Evolutionary conservation across 768 basidiomycete genomes (phyloP).

Genomic region (Boletus rex-veris): DNA sequence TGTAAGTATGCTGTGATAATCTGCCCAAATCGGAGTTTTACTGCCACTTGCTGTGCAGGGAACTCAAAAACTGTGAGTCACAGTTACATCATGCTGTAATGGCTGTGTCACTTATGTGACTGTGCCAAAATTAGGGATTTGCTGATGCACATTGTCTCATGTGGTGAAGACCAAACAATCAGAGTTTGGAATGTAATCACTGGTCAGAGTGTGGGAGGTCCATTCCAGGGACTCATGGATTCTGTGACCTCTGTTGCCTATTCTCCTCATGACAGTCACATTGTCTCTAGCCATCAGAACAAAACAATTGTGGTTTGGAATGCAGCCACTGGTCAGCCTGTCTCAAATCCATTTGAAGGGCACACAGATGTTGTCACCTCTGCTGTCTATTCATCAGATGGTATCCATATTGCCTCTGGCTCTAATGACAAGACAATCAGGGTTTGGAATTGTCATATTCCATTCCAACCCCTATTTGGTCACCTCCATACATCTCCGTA

Average conservation of each 20-base stretch:
- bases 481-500: no score
- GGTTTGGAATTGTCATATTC: background rate
- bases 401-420: no score
- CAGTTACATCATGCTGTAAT: no score
- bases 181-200: background rate
- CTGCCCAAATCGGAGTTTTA: no score
- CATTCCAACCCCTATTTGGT: no score
- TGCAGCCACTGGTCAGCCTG: background rate
- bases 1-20: no score
- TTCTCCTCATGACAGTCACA: background rate
- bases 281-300: background rate
- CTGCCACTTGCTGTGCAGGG: no score
- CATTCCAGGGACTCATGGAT: constrained; percentile 10
- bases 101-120: no score
- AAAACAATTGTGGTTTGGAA: background rate
- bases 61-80: no score
- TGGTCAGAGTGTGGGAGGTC: constrained; percentile 9
- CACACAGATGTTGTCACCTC: background rate
- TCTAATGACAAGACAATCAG: background rate
- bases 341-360: background rate
- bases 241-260: background rate
- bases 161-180: no score
- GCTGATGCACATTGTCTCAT: no score
- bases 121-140: no score
- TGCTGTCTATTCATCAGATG: background rate